phyloP scores from a whole-genome alignment of 768 basidiomycete genomes.

The Amanita rubescens region DNA sequence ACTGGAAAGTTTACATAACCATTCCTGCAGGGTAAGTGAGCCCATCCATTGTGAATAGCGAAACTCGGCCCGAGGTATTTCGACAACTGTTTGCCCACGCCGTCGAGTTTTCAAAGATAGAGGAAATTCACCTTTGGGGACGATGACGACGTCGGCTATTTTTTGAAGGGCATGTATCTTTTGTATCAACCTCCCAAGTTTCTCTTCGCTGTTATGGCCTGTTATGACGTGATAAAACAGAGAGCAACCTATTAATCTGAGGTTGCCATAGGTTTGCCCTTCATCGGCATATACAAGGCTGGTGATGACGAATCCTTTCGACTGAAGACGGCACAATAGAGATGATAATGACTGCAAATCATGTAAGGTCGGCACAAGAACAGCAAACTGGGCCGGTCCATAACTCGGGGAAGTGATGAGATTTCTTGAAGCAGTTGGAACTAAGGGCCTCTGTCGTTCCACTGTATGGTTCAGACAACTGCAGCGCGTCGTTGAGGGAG shows the following conservation, averaged over 20 bases:
- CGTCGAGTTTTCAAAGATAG: slow-evolving; percentile 13
- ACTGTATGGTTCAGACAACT: background rate
- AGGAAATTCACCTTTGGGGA: slow-evolving; percentile 5
- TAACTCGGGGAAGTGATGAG: background rate
- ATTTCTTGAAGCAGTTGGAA: background rate
- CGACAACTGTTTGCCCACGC: slow-evolving; percentile 25
- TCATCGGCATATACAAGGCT: slow-evolving; percentile 23
- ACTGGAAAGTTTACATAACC: slow-evolving; percentile 36
- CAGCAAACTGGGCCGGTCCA: slow-evolving; percentile 20
- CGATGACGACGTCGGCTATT: background rate
- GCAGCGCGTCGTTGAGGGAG: background rate
- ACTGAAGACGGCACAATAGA: slow-evolving; percentile 28
- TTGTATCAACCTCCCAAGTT: background rate
- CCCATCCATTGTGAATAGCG: slow-evolving; percentile 55
- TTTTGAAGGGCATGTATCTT: background rate
- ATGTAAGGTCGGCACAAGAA: slow-evolving; percentile 26
- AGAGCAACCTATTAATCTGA: background rate
- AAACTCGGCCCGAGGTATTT: slow-evolving; percentile 43
- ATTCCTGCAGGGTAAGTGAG: slow-evolving; percentile 47
- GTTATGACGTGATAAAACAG: background rate
- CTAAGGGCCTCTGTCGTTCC: background rate
- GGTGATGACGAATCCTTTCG: slow-evolving; percentile 21
- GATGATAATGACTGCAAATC: slow-evolving; percentile 27
- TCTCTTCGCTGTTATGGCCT: background rate
- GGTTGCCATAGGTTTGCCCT: background rate